Evolutionary conservation across 2,329 filamentous ascomycete genomes (phyloP).

Genomic region (Aspergillus spinulosporus): DNA sequence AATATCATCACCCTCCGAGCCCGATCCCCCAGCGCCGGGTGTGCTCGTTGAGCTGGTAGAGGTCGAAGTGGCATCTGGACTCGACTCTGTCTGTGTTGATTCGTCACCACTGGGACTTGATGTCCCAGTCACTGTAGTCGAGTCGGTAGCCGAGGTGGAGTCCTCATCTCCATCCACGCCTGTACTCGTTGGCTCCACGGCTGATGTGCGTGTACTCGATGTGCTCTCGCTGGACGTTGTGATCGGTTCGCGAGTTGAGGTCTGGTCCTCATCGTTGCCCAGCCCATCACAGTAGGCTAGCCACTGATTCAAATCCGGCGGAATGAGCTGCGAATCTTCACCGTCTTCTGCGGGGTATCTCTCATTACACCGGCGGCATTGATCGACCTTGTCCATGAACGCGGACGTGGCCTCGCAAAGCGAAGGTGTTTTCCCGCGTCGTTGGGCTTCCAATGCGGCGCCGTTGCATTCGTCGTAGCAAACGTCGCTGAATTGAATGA

Average conservation of each 20-base stretch:
- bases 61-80: background rate
- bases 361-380: slow-evolving; percentile 8
- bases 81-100: too few species aligned
- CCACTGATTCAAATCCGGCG: slow-evolving; percentile 14
- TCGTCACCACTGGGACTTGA: background rate
- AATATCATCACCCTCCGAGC: too few species aligned
- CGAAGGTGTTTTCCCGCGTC: slow-evolving; percentile 47
- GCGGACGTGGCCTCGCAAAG: slow-evolving; percentile 20
- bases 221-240: background rate
- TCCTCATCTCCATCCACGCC: too few species aligned
- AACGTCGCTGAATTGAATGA: slow-evolving; percentile 37
- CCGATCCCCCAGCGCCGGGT: too few species aligned
- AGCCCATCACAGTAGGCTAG: slow-evolving; percentile 9
- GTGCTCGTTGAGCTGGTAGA: background rate
- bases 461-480: slow-evolving; percentile 60
- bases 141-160: too few species aligned
- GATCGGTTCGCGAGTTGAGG: background rate
- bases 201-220: too few species aligned
- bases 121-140: too few species aligned
- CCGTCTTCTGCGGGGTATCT: background rate
- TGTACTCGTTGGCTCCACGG: too few species aligned
- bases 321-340: background rate
- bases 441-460: slow-evolving; percentile 49
- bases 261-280: background rate
- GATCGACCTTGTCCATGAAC: slow-evolving; percentile 11